Conservation (phyloP, 176 grass and related monocot species). For the Aechmea fasciata region DNA sequence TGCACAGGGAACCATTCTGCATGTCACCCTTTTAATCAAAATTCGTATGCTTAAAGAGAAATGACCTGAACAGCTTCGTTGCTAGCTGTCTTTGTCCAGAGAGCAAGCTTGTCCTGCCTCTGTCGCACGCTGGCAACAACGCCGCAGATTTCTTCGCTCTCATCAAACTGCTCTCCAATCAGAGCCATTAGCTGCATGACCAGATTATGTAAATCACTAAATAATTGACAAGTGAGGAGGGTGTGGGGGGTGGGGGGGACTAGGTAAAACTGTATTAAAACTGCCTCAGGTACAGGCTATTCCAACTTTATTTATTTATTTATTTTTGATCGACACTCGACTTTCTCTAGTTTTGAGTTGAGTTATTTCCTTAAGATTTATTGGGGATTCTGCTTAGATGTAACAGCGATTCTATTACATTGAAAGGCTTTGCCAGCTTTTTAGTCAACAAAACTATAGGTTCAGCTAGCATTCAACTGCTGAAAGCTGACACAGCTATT, state of each 20-base stretch:
- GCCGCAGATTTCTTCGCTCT: conserved; percentile 93
- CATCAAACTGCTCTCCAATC: conserved; percentile 96
- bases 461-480: too few relatives aligned
- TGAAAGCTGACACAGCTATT: too few relatives aligned
- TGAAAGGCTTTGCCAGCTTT: too few relatives aligned
- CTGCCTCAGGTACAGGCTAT: too few relatives aligned
- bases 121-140: conserved; percentile 83
- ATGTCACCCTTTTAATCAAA: not conserved
- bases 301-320: too few relatives aligned
- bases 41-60: conserved; percentile 6
- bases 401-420: too few relatives aligned
- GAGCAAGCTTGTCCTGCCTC: conserved; percentile 82
- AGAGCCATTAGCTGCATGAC: conserved; percentile 81
- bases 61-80: conserved; percentile 99
- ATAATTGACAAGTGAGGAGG: not conserved
- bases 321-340: too few relatives aligned
- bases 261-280: too few relatives aligned
- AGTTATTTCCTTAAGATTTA: too few relatives aligned
- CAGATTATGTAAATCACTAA: not conserved
- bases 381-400: too few relatives aligned
- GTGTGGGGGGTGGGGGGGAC: not conserved
- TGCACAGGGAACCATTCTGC: not conserved
- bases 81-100: conserved; percentile 88
- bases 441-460: too few relatives aligned
- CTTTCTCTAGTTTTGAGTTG: too few relatives aligned